Percentiles rank a stretch among this genome's conserved stretches.
These are phyloP conservation scores for Tetrapisispora nanseiensis DNA, from an alignment of 805 yeast species.

Conservation along the genomic window DNA sequence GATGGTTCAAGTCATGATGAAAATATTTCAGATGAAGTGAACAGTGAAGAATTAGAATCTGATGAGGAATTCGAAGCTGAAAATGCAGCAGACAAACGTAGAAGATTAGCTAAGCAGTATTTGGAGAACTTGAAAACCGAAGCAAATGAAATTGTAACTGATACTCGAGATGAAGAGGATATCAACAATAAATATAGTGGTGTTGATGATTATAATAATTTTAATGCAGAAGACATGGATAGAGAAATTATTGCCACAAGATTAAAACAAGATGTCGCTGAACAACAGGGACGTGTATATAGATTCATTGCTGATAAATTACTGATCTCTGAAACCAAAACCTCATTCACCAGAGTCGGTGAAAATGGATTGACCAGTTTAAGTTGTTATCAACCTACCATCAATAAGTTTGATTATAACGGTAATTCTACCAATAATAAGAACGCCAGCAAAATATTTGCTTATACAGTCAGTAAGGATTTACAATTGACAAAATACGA, in stretches of 20 bases:
- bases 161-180: constrained; percentile 9
- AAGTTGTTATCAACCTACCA: constrained; percentile 30
- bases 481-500: constrained; percentile 75
- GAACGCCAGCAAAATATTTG: constrained; percentile 44
- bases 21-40: constrained; percentile 29
- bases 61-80: constrained; percentile 71
- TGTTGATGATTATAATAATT: constrained; percentile 37
- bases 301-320: constrained; percentile 50
- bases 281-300: constrained; percentile 74
- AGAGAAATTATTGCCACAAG: constrained; percentile 74
- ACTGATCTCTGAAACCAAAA: constrained; percentile 32
- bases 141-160: constrained; percentile 32
- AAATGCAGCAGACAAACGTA: constrained; percentile 84
- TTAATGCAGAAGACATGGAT: constrained; percentile 88
- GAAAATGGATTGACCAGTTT: constrained; percentile 44
- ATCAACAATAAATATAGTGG: constrained; percentile 9
- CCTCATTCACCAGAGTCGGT: constrained; percentile 47
- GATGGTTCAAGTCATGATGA: constrained; percentile 33
- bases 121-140: constrained; percentile 66
- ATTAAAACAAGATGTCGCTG: constrained; percentile 81
- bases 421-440: constrained; percentile 26
- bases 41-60: constrained; percentile 38
- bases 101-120: constrained; percentile 90
- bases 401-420: constrained; percentile 21
- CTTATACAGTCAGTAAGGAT: constrained; percentile 78